Evolutionary conservation across 192 early-diverging fungal species (phyloP).

Genomic region (Backusella parvicylindrica): DNA sequence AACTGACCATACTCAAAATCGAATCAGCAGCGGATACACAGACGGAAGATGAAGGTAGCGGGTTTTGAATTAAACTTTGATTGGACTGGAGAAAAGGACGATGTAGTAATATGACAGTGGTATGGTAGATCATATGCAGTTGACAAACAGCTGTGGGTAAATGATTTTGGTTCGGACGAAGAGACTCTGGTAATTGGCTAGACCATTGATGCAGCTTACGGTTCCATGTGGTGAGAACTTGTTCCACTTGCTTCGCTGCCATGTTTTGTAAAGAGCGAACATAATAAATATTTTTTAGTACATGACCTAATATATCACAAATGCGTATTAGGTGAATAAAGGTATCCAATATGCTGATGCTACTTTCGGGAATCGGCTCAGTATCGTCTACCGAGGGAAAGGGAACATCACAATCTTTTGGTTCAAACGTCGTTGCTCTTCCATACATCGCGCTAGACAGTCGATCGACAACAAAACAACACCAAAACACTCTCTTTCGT

Average conservation of each 20-base stretch:
- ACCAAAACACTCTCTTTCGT: constrained; percentile 72
- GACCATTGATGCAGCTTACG: constrained; percentile 32
- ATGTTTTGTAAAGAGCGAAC: constrained; percentile 24
- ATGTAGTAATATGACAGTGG: constrained; percentile 48
- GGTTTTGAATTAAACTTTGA: constrained; percentile 4
- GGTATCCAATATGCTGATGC: constrained; percentile 18
- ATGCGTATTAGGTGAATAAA: constrained; percentile 16
- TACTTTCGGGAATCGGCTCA: constrained; percentile 2
- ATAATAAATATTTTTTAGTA: constrained; percentile 48
- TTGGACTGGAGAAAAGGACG: constrained; percentile 42
- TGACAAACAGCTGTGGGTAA: constrained; percentile 18
- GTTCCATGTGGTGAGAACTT: constrained; percentile 16
- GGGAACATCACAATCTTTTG: constrained; percentile 38
- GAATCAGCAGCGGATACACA: constrained; percentile 24
- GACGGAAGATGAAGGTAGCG: constrained; percentile 22
- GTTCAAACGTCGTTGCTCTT: constrained; percentile 46
- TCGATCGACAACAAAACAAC: constrained; percentile 66
- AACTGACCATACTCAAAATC: constrained; percentile 17
- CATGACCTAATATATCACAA: constrained; percentile 44
- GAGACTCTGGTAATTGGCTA: constrained; percentile 31
- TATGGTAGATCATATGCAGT: constrained; percentile 49
- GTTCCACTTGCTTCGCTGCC: background rate
- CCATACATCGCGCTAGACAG: constrained; percentile 63
- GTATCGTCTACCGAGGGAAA: constrained; percentile 20
- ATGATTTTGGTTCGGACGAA: constrained; percentile 12